These are phyloP conservation scores for Penicillium cataractarum DNA, from an alignment of 495 filamentous ascomycete genomes.

Conservation along the genomic window DNA sequence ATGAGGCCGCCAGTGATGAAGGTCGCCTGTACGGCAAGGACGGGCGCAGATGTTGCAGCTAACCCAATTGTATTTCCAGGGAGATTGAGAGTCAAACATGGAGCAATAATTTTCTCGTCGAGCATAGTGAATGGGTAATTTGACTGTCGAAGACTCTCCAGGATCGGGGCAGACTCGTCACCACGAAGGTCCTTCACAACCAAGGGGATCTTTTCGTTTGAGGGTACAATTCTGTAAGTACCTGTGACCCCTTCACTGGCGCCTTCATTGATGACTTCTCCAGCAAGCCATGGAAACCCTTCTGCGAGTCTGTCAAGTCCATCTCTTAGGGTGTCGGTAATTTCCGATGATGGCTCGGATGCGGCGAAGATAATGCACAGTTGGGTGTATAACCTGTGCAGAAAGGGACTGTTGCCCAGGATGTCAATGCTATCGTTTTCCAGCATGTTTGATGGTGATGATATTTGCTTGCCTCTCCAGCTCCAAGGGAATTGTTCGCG, in stretches of 20 bases:
- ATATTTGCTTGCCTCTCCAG: not conserved
- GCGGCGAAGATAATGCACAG: conserved; percentile 43
- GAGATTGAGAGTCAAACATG: conserved; percentile 47
- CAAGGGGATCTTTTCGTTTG: conserved; percentile 36
- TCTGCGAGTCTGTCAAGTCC: conserved; percentile 42
- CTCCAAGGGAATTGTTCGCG: not conserved
- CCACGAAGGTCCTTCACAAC: conserved; percentile 46
- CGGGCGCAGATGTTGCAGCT: conserved; percentile 36
- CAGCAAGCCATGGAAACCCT: conserved; percentile 58
- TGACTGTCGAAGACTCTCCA: conserved; percentile 42
- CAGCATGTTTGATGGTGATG: not conserved
- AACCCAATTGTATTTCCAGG: conserved; percentile 15
- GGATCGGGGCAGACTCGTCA: conserved; percentile 41
- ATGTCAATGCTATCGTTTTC: conserved; percentile 17
- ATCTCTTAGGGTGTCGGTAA: conserved; percentile 35
- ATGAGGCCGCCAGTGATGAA: conserved; percentile 54
- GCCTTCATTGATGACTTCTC: conserved; percentile 52
- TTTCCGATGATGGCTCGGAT: conserved; percentile 26
- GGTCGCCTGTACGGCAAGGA: conserved; percentile 56
- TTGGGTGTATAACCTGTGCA: conserved; percentile 47
- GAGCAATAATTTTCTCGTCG: conserved; percentile 50
- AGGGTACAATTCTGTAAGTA: conserved; percentile 46
- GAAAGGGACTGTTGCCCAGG: conserved; percentile 17
- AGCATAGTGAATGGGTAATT: conserved; percentile 58
- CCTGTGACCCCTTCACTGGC: conserved; percentile 37